A percentile compares a stretch with the other conserved stretches of the same genome.
Conservation (phyloP, 2,329 filamentous ascomycete species). For the Lecanicillium sp. region DNA sequence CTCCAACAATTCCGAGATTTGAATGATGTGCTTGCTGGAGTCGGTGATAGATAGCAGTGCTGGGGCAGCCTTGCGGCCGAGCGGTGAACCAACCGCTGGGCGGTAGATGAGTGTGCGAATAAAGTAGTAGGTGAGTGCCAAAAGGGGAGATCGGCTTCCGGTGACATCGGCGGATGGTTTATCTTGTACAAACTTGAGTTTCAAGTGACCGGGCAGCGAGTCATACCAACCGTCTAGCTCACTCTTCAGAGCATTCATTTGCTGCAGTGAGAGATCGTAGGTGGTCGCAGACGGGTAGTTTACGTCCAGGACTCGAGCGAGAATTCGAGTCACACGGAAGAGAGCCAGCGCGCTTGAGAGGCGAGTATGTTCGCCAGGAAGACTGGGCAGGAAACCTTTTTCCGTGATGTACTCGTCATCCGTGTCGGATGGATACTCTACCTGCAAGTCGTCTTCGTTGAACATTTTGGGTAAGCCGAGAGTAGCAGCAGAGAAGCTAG, state of each 20-base stretch:
- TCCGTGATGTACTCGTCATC: conserved; percentile 96
- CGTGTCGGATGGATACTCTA: conserved; percentile 83
- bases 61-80: conserved; percentile 66
- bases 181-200: conserved; percentile 81
- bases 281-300: conserved; percentile 72
- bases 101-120: conserved; percentile 82
- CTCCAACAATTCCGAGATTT: conserved; percentile 81
- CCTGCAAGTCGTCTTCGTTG: conserved; percentile 76
- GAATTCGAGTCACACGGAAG: conserved; percentile 71
- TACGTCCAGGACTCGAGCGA: conserved; percentile 73
- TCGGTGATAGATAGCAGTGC: conserved; percentile 73
- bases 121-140: conserved; percentile 87
- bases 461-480: conserved; percentile 83
- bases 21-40: conserved; percentile 85
- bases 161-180: conserved; percentile 92
- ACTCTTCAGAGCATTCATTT: conserved; percentile 61
- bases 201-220: conserved; percentile 70
- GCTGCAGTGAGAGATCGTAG: conserved; percentile 79
- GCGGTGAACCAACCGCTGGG: conserved; percentile 74
- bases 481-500: conserved; percentile 78
- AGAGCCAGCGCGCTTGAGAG: conserved; percentile 84
- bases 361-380: conserved; percentile 84
- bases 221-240: conserved; percentile 78
- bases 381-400: conserved; percentile 79
- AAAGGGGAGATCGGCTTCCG: conserved; percentile 78